Base-by-base conservation (phyloP, 192 early-diverging fungal species). In the Mortierella hygrophila region DNA sequence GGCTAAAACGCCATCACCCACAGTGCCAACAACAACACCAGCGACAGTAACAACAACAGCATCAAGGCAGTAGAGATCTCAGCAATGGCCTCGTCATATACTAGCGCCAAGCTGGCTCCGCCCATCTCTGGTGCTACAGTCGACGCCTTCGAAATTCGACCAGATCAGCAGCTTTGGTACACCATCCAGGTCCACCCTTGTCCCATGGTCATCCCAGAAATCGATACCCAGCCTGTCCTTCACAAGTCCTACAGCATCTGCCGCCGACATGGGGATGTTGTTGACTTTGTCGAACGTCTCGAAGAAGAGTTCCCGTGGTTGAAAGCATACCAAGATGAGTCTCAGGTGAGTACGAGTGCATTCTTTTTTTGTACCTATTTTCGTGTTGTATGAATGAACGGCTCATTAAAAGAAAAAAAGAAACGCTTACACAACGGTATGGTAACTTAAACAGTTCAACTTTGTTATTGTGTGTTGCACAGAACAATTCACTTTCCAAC, bases 31-130 rank as follows among this genome's bases (percentile, higher is more conserved):
- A n/a, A n/a, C 57, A 60, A 10, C 8, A 23, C 7, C 6, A 10
- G 9, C 35, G 13, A 35, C 26, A 65, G 10, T 13, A 65, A 3
- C 29, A 65, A 13, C 29, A 65, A 65, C 8, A 65, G 13, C 10
- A 26, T 15, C 60, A 65, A 65, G 9, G 32, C 29, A 65, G 26
- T 9, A 26, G 29, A 32, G 23, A 32, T 65, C 20, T 75, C 54
- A 3, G 42, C 76, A n/a, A 70, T 77, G 68, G 47, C 42, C 29
- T 65, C 13, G 4, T 81, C 54, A 6, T 76, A 81, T 52, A 76
- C 68, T 5, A 75, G 65, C 26, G 80, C 80, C 47, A 81, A 81
- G n/a, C 68, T 81, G 13, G 80, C 80, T 4, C 68, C 74, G 16
- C 74, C 74, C 1, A n/a, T 81, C 1, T 20, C 44, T 4, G 52